phyloP scores from a whole-genome alignment of 129 eudicot genomes.

The carrot (Daucus carota) region DH1_v3.0 NC_030382.2:54141001-54141500 shows the following conservation, averaged over 20 bases:
- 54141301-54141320: no score
- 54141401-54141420: background rate
- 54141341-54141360: no score
- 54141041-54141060: background rate
- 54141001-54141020: background rate
- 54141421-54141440: conserved; percentile 1
- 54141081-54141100: background rate
- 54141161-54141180: background rate
- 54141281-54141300: no score
- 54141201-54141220: no score
- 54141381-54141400: no score
- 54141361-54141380: no score
- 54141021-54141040: background rate
- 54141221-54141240: no score
- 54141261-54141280: no score
- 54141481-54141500: background rate
- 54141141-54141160: background rate
- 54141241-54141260: no score
- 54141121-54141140: background rate
- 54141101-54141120: background rate
- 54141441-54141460: conserved; percentile 6
- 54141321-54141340: no score
- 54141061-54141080: background rate
- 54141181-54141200: background rate
- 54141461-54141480: background rate